Evolutionary conservation across 2,329 filamentous ascomycete genomes (phyloP).

Genomic region (Phialophora verrucosa): DNA sequence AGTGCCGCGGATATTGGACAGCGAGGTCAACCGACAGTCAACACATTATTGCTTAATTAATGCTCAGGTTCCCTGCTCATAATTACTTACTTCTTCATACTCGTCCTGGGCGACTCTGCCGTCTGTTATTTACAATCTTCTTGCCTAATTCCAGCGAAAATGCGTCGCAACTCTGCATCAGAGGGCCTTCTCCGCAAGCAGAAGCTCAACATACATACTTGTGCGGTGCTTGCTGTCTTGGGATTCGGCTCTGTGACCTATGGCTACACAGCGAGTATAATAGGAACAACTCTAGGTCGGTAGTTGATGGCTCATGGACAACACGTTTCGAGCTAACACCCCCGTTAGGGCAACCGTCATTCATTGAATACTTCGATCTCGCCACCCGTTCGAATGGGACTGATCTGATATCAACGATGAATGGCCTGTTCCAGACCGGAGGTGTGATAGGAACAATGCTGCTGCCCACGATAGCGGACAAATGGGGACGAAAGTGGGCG

Average conservation of each 20-base stretch:
- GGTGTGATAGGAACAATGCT: conserved; percentile 33
- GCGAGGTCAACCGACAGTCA: neutral
- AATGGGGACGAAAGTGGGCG: conserved; percentile 35
- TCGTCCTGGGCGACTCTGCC: neutral
- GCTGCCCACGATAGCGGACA: conserved; percentile 33
- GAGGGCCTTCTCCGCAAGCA: conserved; percentile 30
- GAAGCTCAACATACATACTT: conserved; percentile 31
- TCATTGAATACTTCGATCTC: conserved; percentile 46
- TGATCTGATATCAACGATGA: conserved; percentile 35
- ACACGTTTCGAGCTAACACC: neutral
- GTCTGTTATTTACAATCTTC: neutral
- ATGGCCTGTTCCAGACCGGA: conserved; percentile 31
- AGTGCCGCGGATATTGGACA: neutral
- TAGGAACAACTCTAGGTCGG: conserved; percentile 39
- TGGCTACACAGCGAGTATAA: conserved; percentile 37
- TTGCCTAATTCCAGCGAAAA: neutral
- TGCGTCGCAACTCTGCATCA: conserved; percentile 25
- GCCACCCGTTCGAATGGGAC: conserved; percentile 31
- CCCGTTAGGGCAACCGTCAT: conserved; percentile 48
- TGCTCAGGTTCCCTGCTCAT: neutral
- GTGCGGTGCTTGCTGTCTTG: conserved; percentile 30
- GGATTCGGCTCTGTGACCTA: conserved; percentile 35
- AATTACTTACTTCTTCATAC: neutral
- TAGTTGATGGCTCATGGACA: neutral
- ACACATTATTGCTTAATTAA: conserved; percentile 1